A percentile compares a stretch with the other conserved stretches of the same genome.
Evolutionary conservation across 345 rosid genomes (phyloP).

Genomic region (Camelina laxa): DNA sequence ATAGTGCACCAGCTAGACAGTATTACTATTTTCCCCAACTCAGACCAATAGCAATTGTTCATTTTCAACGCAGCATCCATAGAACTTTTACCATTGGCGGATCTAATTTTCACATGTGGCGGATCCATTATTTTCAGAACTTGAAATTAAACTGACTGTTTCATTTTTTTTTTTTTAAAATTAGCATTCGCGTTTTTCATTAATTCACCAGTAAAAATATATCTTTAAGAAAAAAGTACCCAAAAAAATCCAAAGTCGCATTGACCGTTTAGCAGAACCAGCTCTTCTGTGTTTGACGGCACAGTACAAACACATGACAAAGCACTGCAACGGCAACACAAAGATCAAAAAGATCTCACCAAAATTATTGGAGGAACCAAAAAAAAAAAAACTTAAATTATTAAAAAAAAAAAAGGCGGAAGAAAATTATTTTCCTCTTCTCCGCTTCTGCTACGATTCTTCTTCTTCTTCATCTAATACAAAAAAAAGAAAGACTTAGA

Average conservation of each 20-base stretch:
- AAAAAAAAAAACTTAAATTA: neutral
- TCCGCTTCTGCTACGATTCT: conserved; percentile 22
- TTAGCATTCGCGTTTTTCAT: neutral
- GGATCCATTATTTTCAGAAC: no score
- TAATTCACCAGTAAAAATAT: conserved; percentile 13
- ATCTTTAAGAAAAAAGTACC: neutral
- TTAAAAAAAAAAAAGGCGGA: neutral
- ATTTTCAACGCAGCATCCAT: no score
- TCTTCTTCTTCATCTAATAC: conserved; percentile 38
- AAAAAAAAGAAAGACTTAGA: conserved; percentile 39
- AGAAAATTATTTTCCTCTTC: conserved; percentile 16
- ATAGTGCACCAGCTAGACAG: no score
- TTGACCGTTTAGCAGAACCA: conserved; percentile 36
- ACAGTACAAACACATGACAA: neutral
- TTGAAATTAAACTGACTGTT: no score
- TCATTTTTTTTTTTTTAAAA: no score
- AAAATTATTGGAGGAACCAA: neutral
- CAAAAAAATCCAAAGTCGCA: conserved; percentile 9
- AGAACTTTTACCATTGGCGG: no score
- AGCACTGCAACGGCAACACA: no score
- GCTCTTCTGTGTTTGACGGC: conserved; percentile 15
- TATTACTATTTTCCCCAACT: no score
- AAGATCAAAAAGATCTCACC: neutral
- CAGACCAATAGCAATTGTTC: no score
- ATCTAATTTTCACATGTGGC: no score